These are phyloP conservation scores for Leucogyrophana mollusca DNA, from an alignment of 768 basidiomycete species.

Conservation along the genomic window DNA sequence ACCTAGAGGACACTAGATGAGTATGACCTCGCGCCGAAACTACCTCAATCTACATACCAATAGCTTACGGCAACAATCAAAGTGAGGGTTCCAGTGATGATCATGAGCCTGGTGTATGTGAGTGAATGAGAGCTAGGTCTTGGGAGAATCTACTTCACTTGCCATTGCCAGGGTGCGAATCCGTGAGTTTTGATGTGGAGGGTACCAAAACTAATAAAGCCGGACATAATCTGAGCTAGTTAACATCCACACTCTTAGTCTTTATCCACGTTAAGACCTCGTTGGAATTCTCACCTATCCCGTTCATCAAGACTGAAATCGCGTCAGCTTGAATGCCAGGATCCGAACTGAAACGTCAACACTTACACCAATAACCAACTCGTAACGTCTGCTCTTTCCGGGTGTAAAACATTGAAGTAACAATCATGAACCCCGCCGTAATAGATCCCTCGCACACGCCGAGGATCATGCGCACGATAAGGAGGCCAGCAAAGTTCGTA, in stretches of 20 bases:
- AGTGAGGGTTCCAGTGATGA: constrained; percentile 59
- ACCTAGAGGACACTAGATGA: constrained; percentile 29
- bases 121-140: constrained; percentile 9
- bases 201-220: constrained; percentile 59
- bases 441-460: constrained; percentile 66
- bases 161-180: constrained; percentile 71
- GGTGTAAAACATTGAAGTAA: constrained; percentile 71
- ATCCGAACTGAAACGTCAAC: constrained; percentile 2
- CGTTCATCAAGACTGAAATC: constrained; percentile 62
- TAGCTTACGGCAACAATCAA: constrained; percentile 46
- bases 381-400: constrained; percentile 59
- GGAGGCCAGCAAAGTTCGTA: constrained; percentile 59
- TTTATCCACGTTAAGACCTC: not conserved
- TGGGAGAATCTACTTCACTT: no score
- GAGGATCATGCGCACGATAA: constrained; percentile 57
- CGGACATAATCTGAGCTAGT: constrained; percentile 59
- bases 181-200: constrained; percentile 51
- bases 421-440: constrained; percentile 69
- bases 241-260: not conserved
- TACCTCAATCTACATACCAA: constrained; percentile 37
- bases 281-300: constrained; percentile 42
- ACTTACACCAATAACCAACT: constrained; percentile 70
- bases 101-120: constrained; percentile 47
- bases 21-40: not conserved
- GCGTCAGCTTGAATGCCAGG: not conserved